Conservation (phyloP, 306 rosid species). For the Rosa multiflora region DNA sequence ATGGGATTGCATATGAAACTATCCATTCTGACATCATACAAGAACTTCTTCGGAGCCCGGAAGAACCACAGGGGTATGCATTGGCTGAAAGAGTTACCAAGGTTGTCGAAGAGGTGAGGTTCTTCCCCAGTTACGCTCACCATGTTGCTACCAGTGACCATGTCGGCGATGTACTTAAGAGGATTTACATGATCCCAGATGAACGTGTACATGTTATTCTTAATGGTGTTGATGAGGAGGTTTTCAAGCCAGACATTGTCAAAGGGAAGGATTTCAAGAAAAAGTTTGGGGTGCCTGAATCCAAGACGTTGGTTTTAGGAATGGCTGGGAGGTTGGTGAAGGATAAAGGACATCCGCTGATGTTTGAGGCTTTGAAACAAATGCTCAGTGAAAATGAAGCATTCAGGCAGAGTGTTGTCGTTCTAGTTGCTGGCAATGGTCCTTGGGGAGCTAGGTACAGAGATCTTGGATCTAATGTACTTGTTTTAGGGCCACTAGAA, state of each 20-base stretch:
- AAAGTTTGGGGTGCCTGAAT: constrained; percentile 37
- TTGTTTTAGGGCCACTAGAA: constrained; percentile 60
- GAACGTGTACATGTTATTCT: constrained; percentile 67
- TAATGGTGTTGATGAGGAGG: constrained; percentile 64
- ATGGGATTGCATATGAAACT: constrained; percentile 54
- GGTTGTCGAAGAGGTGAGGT: constrained; percentile 54
- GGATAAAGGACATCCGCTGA: constrained; percentile 75
- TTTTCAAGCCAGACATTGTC: constrained; percentile 52
- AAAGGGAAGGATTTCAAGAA: constrained; percentile 42
- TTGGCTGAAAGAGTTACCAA: constrained; percentile 46
- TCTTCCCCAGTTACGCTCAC: constrained; percentile 62
- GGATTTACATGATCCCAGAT: constrained; percentile 70
- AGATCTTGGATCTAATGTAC: constrained; percentile 48
- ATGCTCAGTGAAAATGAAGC: constrained; percentile 42
- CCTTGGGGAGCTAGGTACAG: constrained; percentile 71
- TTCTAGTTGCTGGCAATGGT: constrained; percentile 76
- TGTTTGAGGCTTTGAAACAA: constrained; percentile 61
- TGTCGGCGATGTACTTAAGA: constrained; percentile 63
- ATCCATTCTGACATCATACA: constrained; percentile 47
- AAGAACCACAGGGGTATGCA: constrained; percentile 44
- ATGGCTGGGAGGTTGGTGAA: constrained; percentile 69
- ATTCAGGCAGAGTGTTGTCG: constrained; percentile 36
- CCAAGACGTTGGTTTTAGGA: constrained; percentile 55
- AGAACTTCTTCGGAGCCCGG: constrained; percentile 35
- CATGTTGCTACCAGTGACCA: constrained; percentile 79